Evolutionary conservation across 163 green algal species (phyloP).

Genomic region (Volvox carteri): DNA sequence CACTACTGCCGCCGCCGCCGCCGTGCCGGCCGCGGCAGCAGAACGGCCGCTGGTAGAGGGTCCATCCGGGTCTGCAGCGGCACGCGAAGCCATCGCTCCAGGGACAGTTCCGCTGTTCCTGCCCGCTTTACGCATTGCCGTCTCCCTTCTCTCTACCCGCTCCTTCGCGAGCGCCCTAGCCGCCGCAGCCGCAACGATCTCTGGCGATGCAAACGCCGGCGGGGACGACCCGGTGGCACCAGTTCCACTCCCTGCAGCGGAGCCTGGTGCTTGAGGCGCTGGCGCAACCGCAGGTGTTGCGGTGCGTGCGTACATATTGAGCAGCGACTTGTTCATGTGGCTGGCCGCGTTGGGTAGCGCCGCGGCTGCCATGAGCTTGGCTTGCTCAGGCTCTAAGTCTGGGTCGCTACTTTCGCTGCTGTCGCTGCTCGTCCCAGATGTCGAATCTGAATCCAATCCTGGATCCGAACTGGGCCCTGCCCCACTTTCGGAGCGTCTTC

Average conservation of each 20-base stretch:
- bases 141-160: constrained; percentile 9
- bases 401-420: constrained; percentile 47
- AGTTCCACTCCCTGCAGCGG: not conserved
- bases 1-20: not conserved
- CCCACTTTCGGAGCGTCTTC: not conserved
- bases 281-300: not conserved
- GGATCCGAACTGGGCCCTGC: not conserved
- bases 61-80: constrained; percentile 2
- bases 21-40: not conserved
- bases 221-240: not conserved
- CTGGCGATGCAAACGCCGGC: constrained; percentile 65
- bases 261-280: not conserved
- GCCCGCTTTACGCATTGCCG: not conserved
- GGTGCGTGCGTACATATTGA: constrained; percentile 67
- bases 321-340: constrained; percentile 67
- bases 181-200: constrained; percentile 65
- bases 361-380: not conserved
- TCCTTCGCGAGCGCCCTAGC: constrained; percentile 39
- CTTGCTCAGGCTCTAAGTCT: constrained; percentile 43
- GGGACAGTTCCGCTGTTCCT: not conserved
- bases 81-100: not conserved
- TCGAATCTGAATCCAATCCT: constrained; percentile 5
- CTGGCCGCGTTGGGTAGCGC: not conserved
- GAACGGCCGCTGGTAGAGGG: constrained; percentile 29
- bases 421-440: not conserved